These are phyloP conservation scores for Simplicillium aogashimaense DNA, from an alignment of 2,329 filamentous ascomycete species.

Conservation along the genomic window DNA sequence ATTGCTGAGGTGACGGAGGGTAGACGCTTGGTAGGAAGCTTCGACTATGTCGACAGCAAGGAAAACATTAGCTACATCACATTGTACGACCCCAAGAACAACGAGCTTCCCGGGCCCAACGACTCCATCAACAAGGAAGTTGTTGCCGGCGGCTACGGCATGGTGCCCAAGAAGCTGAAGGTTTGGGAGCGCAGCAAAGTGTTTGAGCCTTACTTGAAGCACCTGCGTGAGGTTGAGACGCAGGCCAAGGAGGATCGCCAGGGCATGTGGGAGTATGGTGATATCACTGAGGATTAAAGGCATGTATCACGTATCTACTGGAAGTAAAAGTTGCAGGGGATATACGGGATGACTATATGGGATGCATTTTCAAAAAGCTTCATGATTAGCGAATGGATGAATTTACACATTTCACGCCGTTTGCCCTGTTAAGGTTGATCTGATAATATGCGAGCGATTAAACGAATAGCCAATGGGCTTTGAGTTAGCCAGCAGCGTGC, in stretches of 20 bases:
- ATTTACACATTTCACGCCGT: too few relatives aligned
- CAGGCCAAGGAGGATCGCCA: constrained; percentile 70
- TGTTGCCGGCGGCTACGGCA: constrained; percentile 71
- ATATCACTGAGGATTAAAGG: constrained; percentile 78
- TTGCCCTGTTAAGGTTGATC: too few relatives aligned
- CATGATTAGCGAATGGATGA: neutral
- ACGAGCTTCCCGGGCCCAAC: constrained; percentile 44
- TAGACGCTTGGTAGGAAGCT: constrained; percentile 76
- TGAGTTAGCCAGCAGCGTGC: too few relatives aligned
- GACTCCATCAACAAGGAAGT: constrained; percentile 88
- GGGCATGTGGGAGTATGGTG: constrained; percentile 98
- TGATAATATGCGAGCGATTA: too few relatives aligned
- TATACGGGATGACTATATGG: too few relatives aligned
- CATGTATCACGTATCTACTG: too few relatives aligned
- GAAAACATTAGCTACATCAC: constrained; percentile 82
- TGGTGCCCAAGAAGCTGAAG: constrained; percentile 89
- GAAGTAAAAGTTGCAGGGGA: too few relatives aligned
- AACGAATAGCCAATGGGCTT: too few relatives aligned
- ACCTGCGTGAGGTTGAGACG: constrained; percentile 62
- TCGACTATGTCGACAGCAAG: constrained; percentile 70
- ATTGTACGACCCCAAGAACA: constrained; percentile 67
- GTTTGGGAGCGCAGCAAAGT: constrained; percentile 70
- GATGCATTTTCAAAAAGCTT: neutral
- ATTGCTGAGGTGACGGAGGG: constrained; percentile 66
- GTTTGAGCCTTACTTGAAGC: constrained; percentile 60